A percentile compares a stretch with the other conserved stretches of the same genome.
These are phyloP conservation scores for Penicillium sp. DNA, from an alignment of 2,329 filamentous ascomycete species.

Conservation along the genomic window DNA sequence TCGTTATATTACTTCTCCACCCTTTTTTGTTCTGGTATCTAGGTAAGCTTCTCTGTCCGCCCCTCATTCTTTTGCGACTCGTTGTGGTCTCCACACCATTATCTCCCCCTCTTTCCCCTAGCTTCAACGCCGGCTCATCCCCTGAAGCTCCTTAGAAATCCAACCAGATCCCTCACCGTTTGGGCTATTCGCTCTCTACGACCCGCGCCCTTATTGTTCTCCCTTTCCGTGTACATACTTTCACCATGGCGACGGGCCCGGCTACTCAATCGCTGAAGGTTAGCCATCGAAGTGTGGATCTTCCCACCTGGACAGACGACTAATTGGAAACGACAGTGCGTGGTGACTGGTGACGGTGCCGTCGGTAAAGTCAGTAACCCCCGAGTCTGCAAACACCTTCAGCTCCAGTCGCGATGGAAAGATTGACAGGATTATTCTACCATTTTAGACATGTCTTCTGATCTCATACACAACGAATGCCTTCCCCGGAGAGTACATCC, in stretches of 20 bases:
- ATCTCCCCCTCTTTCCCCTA: conserved; percentile 19
- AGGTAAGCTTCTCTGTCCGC: background rate
- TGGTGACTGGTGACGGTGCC: conserved; percentile 98
- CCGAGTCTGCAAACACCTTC: background rate
- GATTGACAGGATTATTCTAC: background rate
- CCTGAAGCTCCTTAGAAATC: conserved; percentile 17
- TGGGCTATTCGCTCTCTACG: background rate
- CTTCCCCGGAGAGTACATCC: conserved; percentile 99
- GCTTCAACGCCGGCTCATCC: conserved; percentile 15
- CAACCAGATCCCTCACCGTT: conserved; percentile 1
- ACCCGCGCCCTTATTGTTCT: conserved; percentile 9
- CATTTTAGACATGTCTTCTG: conserved; percentile 85
- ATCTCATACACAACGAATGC: conserved; percentile 99
- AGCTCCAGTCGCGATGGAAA: background rate
- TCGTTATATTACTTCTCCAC: background rate
- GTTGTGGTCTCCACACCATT: conserved; percentile 17
- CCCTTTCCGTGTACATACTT: conserved; percentile 17
- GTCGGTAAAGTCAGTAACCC: conserved; percentile 80
- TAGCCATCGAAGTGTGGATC: conserved; percentile 29
- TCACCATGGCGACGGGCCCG: conserved; percentile 68
- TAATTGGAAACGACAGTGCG: conserved; percentile 66
- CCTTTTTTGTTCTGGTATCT: background rate
- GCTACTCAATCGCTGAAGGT: conserved; percentile 93
- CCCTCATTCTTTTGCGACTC: conserved; percentile 7
- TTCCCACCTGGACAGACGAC: conserved; percentile 23